Evolutionary conservation across 139 green algal genomes (phyloP), one percentile per base, ranked within the genome.

Genomic region (Chlamydomonas incerta): DNA sequence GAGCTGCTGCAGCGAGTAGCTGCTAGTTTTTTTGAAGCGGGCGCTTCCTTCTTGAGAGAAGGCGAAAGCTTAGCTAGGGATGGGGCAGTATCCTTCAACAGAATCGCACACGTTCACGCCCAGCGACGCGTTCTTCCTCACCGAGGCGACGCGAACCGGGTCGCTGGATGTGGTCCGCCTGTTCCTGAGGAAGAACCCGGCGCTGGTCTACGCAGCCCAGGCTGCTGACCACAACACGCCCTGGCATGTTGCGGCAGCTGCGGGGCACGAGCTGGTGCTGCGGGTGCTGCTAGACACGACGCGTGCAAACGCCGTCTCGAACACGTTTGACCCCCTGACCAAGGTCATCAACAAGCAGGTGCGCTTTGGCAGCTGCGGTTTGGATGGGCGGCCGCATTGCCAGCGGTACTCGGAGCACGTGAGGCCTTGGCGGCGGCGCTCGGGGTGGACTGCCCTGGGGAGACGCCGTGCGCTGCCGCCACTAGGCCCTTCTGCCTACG

Each of bases 141-240:
- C 31, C 15, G 84, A 88, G 15, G 84, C 84, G 1, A 92, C 94
- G 24, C 92, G 92, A 28, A 92, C 87, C 33, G 94, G 94, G 31
- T 95, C 80, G 71, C 72, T 91, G 20, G 81, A 91, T 34, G 89
- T 96, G 68, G 62, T 86, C 18, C 60, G 52, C 18, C 58, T 88
- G 46, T 87, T 89, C 69, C 76, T 89, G 29, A 70, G 68, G 33
- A 89, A 86, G 85, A 87, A 87, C 29, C 46, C 58, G 1, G 71
- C 69, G 13, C 63, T 90, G 28, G 87, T 83, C 3, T 87, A 73
- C 71, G 87, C 72, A 28, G 76, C 62, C 10, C 14, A 72, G 11
- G 47, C 20, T 21, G 28, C 46, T 8, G 76, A 82, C 23, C 28
- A 69, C 0, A 50, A 20, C 29, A 87, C 82, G 21, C 72, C 82